Evolutionary conservation across 2,329 filamentous ascomycete genomes (phyloP), one percentile per base, ranked within the genome.

Genomic region (Alternaria alternata): DNA sequence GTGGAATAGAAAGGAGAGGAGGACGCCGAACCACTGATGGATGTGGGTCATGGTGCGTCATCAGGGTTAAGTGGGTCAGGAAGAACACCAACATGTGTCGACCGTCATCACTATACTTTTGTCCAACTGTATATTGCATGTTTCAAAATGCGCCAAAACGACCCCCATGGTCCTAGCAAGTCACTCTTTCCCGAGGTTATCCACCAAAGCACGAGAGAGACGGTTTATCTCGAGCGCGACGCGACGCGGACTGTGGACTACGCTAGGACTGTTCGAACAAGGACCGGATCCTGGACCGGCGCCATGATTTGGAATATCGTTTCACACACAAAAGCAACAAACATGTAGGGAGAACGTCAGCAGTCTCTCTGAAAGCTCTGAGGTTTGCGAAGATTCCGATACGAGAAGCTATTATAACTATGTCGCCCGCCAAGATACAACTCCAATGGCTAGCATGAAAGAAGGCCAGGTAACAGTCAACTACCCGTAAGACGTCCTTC

Each of bases 41-140:
- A 32, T 9, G 49, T 41, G 41, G 41, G 20, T 47, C 51, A 47
- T 34, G 3, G 9, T 57, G 30, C 41, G 55, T 57, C 55, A 57
- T 46, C 41, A 48, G 48, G 7, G 48, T 41, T 24, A 12, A 46
- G 32, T 48, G 14, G 41, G 41, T 16, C 41, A n/a, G 22, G 14
- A 7, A 20, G 12, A 26, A 8, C 41, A 24, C 12, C 14, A 26
- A 26, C 14, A 26, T 43, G 18, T 18, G n/a, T 9, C 41, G 5
- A 43, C 14, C 16, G n/a, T 16, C 16, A 38, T 16, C 1, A 38
- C 16, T 38, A n/a, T 38, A n/a, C 16, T 38, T 38, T 38, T n/a
- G 5, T 38, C 16, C 34, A n/a, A 38, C 14, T 38, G 34, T n/a
- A 18, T 38, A 7, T 38, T 16, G 16, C 41, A 16, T 43, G 22